Evolutionary conservation across 441 rosid genomes (phyloP), one percentile per base, ranked within the genome.

Genomic region (Adansonia gregorii): DNA sequence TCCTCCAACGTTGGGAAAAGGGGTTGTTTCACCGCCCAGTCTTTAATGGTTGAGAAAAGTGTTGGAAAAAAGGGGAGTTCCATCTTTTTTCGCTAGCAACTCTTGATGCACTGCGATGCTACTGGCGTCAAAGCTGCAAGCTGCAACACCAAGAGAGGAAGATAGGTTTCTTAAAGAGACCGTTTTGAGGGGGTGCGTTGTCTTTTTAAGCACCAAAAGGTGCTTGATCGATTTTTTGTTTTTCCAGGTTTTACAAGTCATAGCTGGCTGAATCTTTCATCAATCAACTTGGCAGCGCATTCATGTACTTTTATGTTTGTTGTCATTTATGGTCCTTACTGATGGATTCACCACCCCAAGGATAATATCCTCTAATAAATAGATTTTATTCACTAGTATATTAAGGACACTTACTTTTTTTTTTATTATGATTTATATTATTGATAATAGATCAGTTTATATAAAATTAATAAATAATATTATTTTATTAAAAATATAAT

Each of bases 1-100:
- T 84, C 78, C 19, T 79, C 85, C 52, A 88, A 73, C 7, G 81
- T 49, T 2, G 91, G 75, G 76, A 79, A 11, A 3, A 82, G 3
- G 51, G 88, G 86, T 51, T 46, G 45, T 5, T 54, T 52, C 63
- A 71, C 45, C 17, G 31, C 45, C 6, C 9, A 71, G 46, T 3
- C 20, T 71, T 71, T 52, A 10, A 52, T 0, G 0, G 9, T 15
- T 7, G 15, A 15, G 48, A 15, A 71, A 15, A 71, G 1, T 48
- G 24, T 51, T 7, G 61, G 48, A 61, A 52, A 31, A n/a, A 71
- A 52, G 15, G 74, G 61, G 12, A 71, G 24, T 3, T 71, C 74
- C 74, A 71, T 52, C 2, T 27, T 49, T 35, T 35, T 35, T 35
- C 41, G 41, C 41, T 35, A 35, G 41, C 41, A 35, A 35, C 41